A percentile compares a stretch with the other conserved stretches of the same genome.
Evolutionary conservation across 257 asterid genomes (phyloP).

Genomic region (Vinca minor): DNA sequence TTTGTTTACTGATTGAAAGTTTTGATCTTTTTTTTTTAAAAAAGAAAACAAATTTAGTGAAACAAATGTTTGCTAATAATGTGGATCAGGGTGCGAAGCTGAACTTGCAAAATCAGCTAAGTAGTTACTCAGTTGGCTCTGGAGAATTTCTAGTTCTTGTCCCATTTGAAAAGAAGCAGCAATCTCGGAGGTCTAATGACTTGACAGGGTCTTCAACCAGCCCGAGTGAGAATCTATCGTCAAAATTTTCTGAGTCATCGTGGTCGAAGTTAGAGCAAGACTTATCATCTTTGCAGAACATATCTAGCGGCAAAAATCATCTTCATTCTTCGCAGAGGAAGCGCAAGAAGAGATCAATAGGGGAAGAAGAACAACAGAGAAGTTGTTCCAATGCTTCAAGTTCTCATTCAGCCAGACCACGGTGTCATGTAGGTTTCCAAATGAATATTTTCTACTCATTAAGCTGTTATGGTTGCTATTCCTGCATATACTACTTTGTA

Average conservation of each 20-base stretch:
- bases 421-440: slow-evolving; percentile 55
- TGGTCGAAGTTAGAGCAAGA: slow-evolving; percentile 76
- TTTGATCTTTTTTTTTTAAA: not conserved
- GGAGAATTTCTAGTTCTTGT: slow-evolving; percentile 65
- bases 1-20: not conserved
- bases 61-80: not conserved
- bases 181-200: slow-evolving; percentile 27
- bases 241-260: slow-evolving; percentile 50
- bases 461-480: not conserved
- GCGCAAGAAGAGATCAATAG: slow-evolving; percentile 24
- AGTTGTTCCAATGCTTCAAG: slow-evolving; percentile 34
- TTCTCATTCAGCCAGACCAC: slow-evolving; percentile 43
- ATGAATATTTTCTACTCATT: not conserved
- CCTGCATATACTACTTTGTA: not conserved
- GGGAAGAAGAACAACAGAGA: slow-evolving; percentile 31
- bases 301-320: slow-evolving; percentile 20
- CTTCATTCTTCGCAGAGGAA: slow-evolving; percentile 27
- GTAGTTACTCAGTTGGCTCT: slow-evolving; percentile 31
- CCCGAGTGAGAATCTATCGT: slow-evolving; percentile 22
- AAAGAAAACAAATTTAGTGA: not conserved
- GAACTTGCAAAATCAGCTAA: slow-evolving; percentile 43
- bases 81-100: slow-evolving; percentile 67
- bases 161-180: slow-evolving; percentile 57
- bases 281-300: slow-evolving; percentile 36
- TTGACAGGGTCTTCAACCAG: slow-evolving; percentile 21